Evolutionary conservation across 495 filamentous ascomycete species (phyloP), one percentile per base, ranked within the genome.

Genomic region (Penicillium ochrochloron): DNA sequence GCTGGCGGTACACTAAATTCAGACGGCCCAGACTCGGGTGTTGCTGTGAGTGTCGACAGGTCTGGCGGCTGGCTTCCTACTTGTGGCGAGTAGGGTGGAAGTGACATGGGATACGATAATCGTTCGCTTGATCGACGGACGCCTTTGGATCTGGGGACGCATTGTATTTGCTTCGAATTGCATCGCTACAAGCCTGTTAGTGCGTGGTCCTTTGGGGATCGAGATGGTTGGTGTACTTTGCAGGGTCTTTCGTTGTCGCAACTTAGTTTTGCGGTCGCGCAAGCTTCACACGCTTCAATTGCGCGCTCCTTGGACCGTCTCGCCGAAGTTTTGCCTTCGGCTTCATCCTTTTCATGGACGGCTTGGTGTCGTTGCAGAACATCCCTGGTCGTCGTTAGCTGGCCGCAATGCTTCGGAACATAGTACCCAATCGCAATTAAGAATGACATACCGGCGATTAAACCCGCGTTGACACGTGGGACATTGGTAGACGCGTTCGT

Each of bases 161-260:
- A 68, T 33, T 42, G 37, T 14, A 70, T 70, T 14, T 55, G 53
- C 37, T 68, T 70, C 19, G 53, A 11, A 34, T 44, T 55, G 37
- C 64, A 71, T 56, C 64, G 41, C 70, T 73, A 27, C 8, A 23
- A 27, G n/a, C 11, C 12, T 29, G 11, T 50, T 29, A 35, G 44
- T 34, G 48, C 46, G 48, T 14, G 25, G 27, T 17, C n/a, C 21
- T 25, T 23, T 23, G 10, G 5, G 15, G 9, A 8, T 37, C 5
- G 21, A 8, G 9, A 17, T 44, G 25, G 2, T 3, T 2, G 41
- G n/a, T 60, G 5, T 63, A 70, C 70, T 23, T 68, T 61, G 44
- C 72, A 74, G 0, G 72, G 70, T 57, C 67, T 65, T 27, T 65
- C 41, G 33, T 74, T 70, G 21, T 73, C 64, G 31, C 72, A 74